A percentile compares a stretch with the other conserved stretches of the same genome.
These are phyloP conservation scores for Penicillium goetzii DNA, from an alignment of 495 filamentous ascomycete species.

Conservation along the genomic window DNA sequence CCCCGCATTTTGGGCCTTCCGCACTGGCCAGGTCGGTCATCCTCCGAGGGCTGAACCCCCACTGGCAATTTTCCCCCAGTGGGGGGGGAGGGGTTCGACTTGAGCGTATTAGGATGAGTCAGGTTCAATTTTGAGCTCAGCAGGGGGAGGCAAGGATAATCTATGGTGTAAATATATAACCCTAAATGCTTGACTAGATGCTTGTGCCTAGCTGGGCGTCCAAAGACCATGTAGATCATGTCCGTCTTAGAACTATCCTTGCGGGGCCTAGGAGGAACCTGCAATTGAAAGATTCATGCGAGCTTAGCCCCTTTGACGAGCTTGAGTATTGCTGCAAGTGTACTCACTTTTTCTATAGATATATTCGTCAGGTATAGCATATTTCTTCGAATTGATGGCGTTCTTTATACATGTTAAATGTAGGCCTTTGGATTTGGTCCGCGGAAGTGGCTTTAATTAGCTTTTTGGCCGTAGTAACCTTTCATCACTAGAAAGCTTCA, in stretches of 20 bases:
- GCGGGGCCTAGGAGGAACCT: not conserved
- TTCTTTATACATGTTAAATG: too few relatives aligned
- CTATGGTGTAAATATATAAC: not conserved
- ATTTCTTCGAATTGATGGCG: not conserved
- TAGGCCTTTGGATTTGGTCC: too few relatives aligned
- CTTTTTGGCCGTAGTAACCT: not conserved
- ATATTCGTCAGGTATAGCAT: not conserved
- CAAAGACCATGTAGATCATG: not conserved
- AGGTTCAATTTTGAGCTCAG: not conserved
- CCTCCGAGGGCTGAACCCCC: constrained; percentile 19
- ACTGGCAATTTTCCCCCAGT: not conserved
- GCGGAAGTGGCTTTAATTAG: constrained; percentile 1
- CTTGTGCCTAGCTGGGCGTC: not conserved
- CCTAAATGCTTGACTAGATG: not conserved
- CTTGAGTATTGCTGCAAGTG: not conserved
- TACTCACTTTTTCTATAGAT: not conserved
- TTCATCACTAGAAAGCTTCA: not conserved
- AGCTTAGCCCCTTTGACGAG: not conserved
- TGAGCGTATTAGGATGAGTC: not conserved
- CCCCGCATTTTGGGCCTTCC: constrained; percentile 24
- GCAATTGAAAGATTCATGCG: not conserved
- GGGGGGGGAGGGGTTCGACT: too few relatives aligned
- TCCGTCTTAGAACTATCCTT: not conserved
- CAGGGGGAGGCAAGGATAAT: not conserved
- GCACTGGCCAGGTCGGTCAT: constrained; percentile 28